Percentiles rank a stretch among this genome's conserved stretches.
These are phyloP conservation scores for Backusella circina DNA, from an alignment of 192 early-diverging fungal genomes.

Conservation along the genomic window DNA sequence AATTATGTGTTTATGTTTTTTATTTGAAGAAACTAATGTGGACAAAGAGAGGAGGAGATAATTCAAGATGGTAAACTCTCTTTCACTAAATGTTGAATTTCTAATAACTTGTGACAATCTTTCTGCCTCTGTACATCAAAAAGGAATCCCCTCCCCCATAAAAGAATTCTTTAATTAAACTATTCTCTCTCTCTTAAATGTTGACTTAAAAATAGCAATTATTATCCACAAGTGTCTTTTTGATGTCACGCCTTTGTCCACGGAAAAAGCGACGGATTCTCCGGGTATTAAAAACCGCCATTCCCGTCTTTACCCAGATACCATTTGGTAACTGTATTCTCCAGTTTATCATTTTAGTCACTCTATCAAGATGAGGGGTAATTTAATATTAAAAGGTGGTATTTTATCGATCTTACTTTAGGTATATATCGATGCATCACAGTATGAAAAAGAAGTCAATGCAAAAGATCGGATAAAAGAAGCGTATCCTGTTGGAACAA, in stretches of 20 bases:
- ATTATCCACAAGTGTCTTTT: not conserved
- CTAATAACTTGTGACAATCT: no score
- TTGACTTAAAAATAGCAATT: not conserved
- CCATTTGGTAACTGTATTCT: not conserved
- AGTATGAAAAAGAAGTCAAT: not conserved
- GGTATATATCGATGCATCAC: not conserved
- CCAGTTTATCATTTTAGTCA: not conserved
- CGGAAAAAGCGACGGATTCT: not conserved
- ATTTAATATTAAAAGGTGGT: not conserved
- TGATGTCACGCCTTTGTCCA: not conserved
- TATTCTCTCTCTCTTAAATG: not conserved
- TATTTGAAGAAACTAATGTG: no score
- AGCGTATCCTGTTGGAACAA: not conserved
- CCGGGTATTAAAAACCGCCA: not conserved
- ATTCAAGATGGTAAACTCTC: no score
- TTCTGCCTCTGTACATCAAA: no score
- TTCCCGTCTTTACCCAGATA: not conserved
- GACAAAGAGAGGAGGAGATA: no score
- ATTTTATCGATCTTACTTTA: not conserved
- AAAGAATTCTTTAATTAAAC: no score
- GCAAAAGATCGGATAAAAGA: not conserved
- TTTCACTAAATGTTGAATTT: no score
- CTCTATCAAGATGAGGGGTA: not conserved
- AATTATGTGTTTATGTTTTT: no score
- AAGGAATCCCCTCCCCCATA: no score